phyloP scores from a whole-genome alignment of 331 rosid genomes.

The Quercus lobata region DNA sequence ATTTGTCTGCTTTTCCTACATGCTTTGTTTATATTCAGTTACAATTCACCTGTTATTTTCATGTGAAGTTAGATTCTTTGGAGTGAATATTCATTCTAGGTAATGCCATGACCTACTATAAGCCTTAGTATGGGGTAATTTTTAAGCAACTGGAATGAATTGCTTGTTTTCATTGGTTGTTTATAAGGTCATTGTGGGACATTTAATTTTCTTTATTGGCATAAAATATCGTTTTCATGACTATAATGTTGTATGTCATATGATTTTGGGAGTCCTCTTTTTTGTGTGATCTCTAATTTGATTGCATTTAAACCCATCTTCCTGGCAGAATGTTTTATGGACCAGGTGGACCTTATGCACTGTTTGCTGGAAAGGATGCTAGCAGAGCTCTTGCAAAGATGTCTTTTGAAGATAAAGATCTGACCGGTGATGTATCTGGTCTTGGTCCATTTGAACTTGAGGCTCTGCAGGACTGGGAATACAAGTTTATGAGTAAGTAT shows the following conservation, averaged over 20 bases:
- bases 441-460: conserved; percentile 82
- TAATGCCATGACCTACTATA: not conserved
- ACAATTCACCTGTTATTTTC: not conserved
- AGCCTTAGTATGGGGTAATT: not conserved
- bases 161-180: not conserved
- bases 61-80: not conserved
- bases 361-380: conserved; percentile 92
- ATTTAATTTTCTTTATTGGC: not conserved
- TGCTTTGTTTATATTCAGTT: not conserved
- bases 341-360: conserved; percentile 88
- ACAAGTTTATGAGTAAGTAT: conserved; percentile 86
- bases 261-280: not conserved
- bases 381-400: conserved; percentile 94
- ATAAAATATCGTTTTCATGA: not conserved
- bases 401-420: conserved; percentile 90
- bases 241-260: not conserved
- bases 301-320: not conserved
- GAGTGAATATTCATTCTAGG: no score
- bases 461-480: conserved; percentile 94
- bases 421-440: conserved; percentile 76
- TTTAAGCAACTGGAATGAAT: not conserved
- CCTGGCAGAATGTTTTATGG: conserved; percentile 79
- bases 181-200: not conserved
- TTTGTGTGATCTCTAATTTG: not conserved
- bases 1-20: not conserved